A percentile compares a stretch with the other conserved stretches of the same genome.
Conservation (phyloP, 2,329 filamentous ascomycete species). For the Diaporthe sp. region DNA sequence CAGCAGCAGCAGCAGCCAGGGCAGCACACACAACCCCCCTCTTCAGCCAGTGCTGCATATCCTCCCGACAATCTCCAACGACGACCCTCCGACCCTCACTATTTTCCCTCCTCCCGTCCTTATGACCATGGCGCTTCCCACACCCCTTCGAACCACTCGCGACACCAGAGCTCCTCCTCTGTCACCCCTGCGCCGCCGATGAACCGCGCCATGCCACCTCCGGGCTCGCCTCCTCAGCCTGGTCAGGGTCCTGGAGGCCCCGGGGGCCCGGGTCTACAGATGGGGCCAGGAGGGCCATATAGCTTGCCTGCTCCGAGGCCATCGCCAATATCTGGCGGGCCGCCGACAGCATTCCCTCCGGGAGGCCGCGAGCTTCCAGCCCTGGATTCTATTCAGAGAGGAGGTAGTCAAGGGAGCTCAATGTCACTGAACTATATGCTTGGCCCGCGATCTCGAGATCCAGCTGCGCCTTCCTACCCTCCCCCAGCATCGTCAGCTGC, state of each 20-base stretch:
- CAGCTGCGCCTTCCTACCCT: conserved; percentile 55
- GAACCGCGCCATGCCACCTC: conserved; percentile 63
- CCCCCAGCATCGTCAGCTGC: conserved; percentile 56
- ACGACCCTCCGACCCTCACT: conserved; percentile 60
- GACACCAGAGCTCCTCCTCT: conserved; percentile 61
- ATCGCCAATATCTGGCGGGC: conserved; percentile 59
- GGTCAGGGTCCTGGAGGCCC: conserved; percentile 46
- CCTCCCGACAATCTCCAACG: conserved; percentile 50
- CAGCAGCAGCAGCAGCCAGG: conserved; percentile 40
- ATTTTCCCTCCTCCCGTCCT: conserved; percentile 54
- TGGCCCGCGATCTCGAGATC: conserved; percentile 58
- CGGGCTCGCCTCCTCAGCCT: conserved; percentile 59
- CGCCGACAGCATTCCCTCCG: conserved; percentile 58
- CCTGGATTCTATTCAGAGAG: conserved; percentile 63
- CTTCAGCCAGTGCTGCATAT: conserved; percentile 47
- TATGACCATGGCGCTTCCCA: conserved; percentile 50
- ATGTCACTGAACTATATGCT: conserved; percentile 76
- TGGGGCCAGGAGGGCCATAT: conserved; percentile 53
- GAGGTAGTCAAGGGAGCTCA: conserved; percentile 64
- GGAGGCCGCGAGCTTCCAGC: conserved; percentile 68
- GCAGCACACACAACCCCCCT: conserved; percentile 42
- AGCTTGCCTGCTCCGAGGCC: conserved; percentile 62
- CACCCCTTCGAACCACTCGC: conserved; percentile 54
- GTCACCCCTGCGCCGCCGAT: conserved; percentile 54
- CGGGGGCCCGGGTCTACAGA: conserved; percentile 44